These are phyloP conservation scores for Eleusine indica DNA, from an alignment of 176 grass and related monocot genomes.

Conservation along the genomic window DNA sequence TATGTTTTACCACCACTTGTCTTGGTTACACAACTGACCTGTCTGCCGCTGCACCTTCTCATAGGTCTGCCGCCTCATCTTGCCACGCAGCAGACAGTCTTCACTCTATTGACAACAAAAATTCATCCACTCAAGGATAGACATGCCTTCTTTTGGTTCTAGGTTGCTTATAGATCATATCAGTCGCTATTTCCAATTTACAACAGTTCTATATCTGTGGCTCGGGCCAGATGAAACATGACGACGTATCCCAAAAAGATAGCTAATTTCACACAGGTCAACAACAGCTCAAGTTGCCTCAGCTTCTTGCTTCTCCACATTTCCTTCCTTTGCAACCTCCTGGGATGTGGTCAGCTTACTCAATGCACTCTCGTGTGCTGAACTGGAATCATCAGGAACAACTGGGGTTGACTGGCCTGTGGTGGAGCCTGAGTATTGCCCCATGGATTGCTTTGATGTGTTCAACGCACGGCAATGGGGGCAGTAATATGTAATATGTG, in stretches of 20 bases:
- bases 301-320: conserved; percentile 35
- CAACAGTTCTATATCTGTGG: conserved; percentile 48
- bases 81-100: conserved; percentile 27
- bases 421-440: conserved; percentile 47
- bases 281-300: conserved; percentile 34
- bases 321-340: conserved; percentile 50
- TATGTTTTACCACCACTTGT: conserved; percentile 30
- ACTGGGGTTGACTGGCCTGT: conserved; percentile 47
- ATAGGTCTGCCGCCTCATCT: conserved; percentile 19
- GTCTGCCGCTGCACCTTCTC: neutral
- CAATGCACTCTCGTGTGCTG: conserved; percentile 44
- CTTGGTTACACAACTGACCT: conserved; percentile 7
- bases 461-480: conserved; percentile 87
- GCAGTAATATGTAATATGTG: conserved; percentile 87
- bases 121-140: conserved; percentile 41
- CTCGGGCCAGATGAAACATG: conserved; percentile 42
- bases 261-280: conserved; percentile 46
- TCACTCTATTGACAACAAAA: conserved; percentile 50
- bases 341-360: conserved; percentile 47
- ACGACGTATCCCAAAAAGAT: conserved; percentile 27
- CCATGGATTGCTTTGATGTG: conserved; percentile 59
- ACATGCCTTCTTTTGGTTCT: neutral
- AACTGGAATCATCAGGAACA: conserved; percentile 48
- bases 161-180: conserved; percentile 42
- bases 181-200: conserved; percentile 55